Percentiles rank a stretch among this genome's conserved stretches.
Evolutionary conservation across 495 filamentous ascomycete species (phyloP).

Genomic region (Tuber borchii): DNA sequence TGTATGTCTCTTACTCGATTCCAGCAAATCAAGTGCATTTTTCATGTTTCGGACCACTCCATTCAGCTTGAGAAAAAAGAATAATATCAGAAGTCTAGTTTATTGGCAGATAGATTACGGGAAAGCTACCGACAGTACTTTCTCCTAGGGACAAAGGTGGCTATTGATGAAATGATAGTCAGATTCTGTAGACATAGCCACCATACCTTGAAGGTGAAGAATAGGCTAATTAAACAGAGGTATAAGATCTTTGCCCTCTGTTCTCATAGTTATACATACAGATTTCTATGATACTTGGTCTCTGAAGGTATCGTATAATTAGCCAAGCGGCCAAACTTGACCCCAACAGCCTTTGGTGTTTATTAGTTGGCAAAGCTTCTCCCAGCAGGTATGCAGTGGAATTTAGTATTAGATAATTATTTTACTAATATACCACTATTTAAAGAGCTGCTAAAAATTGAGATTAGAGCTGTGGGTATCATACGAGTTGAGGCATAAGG

Average conservation of each 20-base stretch:
- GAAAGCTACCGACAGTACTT: neutral
- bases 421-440: constrained; percentile 10
- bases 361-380: constrained; percentile 10
- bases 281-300: constrained; percentile 1
- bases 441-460: neutral
- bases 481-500: neutral
- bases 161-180: constrained; percentile 21
- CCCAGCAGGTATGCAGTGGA: neutral
- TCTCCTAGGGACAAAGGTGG: constrained; percentile 11
- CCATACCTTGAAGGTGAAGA: constrained; percentile 15
- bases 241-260: constrained; percentile 15
- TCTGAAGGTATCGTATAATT: neutral
- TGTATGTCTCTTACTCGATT: too few species aligned
- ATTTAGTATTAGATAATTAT: neutral
- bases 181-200: constrained; percentile 3
- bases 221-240: constrained; percentile 16
- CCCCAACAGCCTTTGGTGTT: neutral
- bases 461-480: neutral
- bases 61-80: too few species aligned
- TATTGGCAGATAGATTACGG: neutral
- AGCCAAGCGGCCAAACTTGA: neutral
- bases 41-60: too few species aligned
- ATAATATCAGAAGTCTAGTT: neutral
- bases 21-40: too few species aligned
- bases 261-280: neutral